Base-by-base conservation (phyloP, 2,329 filamentous ascomycete genomes). In the Calcarisporium arbuscula region DNA sequence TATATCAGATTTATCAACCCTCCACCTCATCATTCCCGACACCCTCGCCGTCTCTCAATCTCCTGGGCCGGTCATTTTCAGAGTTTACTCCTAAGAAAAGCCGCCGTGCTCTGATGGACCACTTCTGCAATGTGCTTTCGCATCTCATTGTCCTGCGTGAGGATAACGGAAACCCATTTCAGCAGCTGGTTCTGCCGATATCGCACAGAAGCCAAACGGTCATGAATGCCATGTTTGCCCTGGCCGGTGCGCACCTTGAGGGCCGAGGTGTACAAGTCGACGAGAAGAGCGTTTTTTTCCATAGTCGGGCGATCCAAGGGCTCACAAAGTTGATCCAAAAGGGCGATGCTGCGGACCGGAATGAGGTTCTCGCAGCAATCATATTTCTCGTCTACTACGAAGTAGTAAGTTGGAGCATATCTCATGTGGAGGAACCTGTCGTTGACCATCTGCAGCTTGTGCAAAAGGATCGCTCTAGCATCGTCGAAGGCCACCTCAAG, bases 231-330 rank as follows among this genome's bases (percentile, higher is more conserved):
- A 82, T 95, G 40, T 88, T 85, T 39, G 87, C 88, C 1, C 65
- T 95, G 7, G 77, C 86, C 1, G 85, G 83, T 37, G 90, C 88
- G 39, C 92, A 95, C 53, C 65, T 94, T 38, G 83, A 90, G 44
- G 86, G 74, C 31, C 61, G 73, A 18, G 72, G 72, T 3, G 59
- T 74, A 6, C 57, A 67, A 18, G 70, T 67, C 16, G 52, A 58
- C 15, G 73, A 80, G 45, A 72, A 68, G 45, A 77, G 74, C 22
- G 54, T 77, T 2, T 67, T 68, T 40, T 79, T 78, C 41, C 76
- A 80, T 42, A 77, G 71, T 39, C 64, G 67, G 48, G 74, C 76
- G 9, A 70, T 80, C 17, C 69, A 74, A 44, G 74, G 72, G 1
- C 55, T 81, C 23, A 68, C 73, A 2, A 62, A 63, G 33, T 53